These are phyloP conservation scores for Aspergillus hortae DNA, from an alignment of 2,329 filamentous ascomycete species.

Conservation along the genomic window DNA sequence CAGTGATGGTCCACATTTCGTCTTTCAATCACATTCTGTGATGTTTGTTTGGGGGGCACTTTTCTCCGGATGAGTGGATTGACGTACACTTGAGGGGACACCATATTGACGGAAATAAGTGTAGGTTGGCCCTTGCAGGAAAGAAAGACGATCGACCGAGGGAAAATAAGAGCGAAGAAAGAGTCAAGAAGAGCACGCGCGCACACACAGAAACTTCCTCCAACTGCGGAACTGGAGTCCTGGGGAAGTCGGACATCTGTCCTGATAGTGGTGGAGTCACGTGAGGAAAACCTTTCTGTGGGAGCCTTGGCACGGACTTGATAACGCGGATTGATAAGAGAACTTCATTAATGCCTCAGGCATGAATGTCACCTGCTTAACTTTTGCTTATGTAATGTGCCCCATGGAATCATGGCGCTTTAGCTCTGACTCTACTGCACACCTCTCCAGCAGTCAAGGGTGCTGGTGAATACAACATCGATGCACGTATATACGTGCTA, in stretches of 20 bases:
- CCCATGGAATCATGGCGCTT: slow-evolving; percentile 14
- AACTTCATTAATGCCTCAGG: neutral
- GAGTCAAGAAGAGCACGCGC: slow-evolving; percentile 10
- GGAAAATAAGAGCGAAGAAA: slow-evolving; percentile 9
- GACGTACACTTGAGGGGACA: slow-evolving; percentile 64
- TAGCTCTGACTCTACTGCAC: slow-evolving; percentile 5
- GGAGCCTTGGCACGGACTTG: slow-evolving; percentile 4
- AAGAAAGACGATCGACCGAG: slow-evolving; percentile 4
- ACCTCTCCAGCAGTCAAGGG: slow-evolving; percentile 9
- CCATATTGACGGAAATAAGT: slow-evolving; percentile 50
- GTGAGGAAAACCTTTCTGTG: slow-evolving; percentile 8
- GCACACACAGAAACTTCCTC: slow-evolving; percentile 18
- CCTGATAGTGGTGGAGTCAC: slow-evolving; percentile 18
- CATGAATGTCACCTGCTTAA: slow-evolving; percentile 7
- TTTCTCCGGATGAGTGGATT: neutral
- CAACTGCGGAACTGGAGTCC: neutral
- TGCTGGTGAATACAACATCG: slow-evolving; percentile 4
- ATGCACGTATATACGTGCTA: neutral
- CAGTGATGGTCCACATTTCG: slow-evolving; percentile 5
- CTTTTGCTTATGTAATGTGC: slow-evolving; percentile 13
- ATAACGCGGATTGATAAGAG: neutral
- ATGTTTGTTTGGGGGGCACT: neutral
- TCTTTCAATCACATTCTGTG: neutral
- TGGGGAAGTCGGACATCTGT: slow-evolving; percentile 24
- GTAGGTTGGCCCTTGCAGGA: slow-evolving; percentile 8